Evolutionary conservation across 2,329 filamentous ascomycete genomes (phyloP), one percentile per base, ranked within the genome.

Genomic region (Drechslera avenae): DNA sequence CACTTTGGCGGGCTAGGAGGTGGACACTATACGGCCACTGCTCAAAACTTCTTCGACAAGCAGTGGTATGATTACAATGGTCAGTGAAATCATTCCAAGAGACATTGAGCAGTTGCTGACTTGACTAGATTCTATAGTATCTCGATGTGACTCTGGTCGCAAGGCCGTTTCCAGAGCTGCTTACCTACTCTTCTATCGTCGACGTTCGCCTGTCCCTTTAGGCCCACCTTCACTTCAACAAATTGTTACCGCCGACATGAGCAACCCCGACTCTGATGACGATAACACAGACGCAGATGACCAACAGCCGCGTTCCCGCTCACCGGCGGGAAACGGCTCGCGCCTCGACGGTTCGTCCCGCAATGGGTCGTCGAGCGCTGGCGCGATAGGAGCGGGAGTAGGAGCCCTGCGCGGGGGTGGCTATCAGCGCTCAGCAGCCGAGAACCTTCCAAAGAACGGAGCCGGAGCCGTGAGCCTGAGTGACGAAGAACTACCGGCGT

Each of bases 51-150:
- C 74, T 81, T 89, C 54, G 91, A 96, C 66, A 83, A 83, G 50
- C 81, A 89, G 72, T 99, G 94, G 94, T 97, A 97, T 73, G 90
- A 95, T 62, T 97, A 95, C 73, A 97, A 99, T 73, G 93, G 92
- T 94, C 80, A 48, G 57, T 46, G 23, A 19, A 23, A 33, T n/a
- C 13, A 13, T 28, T 19, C 19, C 13, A 9, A 36, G 23, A 40
- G 28, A 2, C 12, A 33, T 32, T 5, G 28, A 26, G 18, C 36
- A 19, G 28, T 34, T 17, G 42, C 26, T 47, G 37, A 37, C 30
- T 17, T 37, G 13, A 10, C 3, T 64, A 96, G 92, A 97, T 75
- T 89, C 90, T 6, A 84, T 83, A 10, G 90, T 91, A 14, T 83
- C 81, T 28, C 81, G 81, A 60, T 79, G 83, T 5, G 80, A 78